phyloP scores from a whole-genome alignment of 2,329 filamentous ascomycete genomes.

The Colletotrichum eleusines region DNA sequence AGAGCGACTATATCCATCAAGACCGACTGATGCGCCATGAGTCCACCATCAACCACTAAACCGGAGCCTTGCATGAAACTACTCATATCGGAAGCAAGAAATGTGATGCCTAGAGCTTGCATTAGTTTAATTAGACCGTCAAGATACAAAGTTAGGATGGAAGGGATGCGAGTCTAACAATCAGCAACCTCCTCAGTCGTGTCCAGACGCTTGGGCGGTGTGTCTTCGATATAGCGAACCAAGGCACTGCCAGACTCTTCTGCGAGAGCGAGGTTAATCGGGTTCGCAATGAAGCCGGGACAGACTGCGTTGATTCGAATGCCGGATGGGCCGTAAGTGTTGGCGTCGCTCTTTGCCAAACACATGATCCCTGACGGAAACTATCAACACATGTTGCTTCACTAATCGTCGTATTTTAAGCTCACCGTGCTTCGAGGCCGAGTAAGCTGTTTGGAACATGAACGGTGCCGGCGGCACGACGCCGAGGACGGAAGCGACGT shows the following conservation, averaged over 20 bases:
- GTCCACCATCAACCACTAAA: slow-evolving; percentile 62
- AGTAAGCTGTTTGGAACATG: slow-evolving; percentile 60
- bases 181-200: slow-evolving; percentile 66
- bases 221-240: slow-evolving; percentile 55
- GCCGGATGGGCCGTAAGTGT: slow-evolving; percentile 61
- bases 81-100: slow-evolving; percentile 63
- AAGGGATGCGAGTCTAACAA: slow-evolving; percentile 24
- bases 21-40: slow-evolving; percentile 49
- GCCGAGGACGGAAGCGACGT: slow-evolving; percentile 65
- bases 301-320: slow-evolving; percentile 74
- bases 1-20: no score
- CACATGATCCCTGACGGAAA: slow-evolving; percentile 56
- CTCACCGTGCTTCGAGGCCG: slow-evolving; percentile 63
- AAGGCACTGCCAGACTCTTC: slow-evolving; percentile 48
- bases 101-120: slow-evolving; percentile 53
- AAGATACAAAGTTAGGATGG: not conserved
- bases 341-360: slow-evolving; percentile 66
- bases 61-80: slow-evolving; percentile 65
- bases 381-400: not conserved
- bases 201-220: slow-evolving; percentile 61
- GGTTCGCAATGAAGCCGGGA: slow-evolving; percentile 62
- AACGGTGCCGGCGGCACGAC: slow-evolving; percentile 54
- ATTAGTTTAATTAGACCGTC: not conserved
- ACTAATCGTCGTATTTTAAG: not conserved
- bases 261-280: slow-evolving; percentile 50